Evolutionary conservation across 2,329 filamentous ascomycete genomes (phyloP), one percentile per base, ranked within the genome.

Genomic region (Epichloe aotearoae): DNA sequence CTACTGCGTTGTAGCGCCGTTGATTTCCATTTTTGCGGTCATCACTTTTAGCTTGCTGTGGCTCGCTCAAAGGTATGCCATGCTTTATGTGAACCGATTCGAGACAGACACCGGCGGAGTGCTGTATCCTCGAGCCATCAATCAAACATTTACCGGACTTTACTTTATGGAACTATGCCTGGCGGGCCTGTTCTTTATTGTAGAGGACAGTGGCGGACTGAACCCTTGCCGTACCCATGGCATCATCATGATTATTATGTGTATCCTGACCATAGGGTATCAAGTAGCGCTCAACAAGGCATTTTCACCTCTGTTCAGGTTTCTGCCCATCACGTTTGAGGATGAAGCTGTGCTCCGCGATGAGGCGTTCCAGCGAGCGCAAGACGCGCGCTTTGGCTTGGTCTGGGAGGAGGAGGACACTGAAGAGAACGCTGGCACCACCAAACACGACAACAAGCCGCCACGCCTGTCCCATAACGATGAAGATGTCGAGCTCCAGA

Each of bases 61-160:
- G 90, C 75, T 96, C 43, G 91, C 93, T 1, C 89, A 97, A 64
- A 82, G 91, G n/a, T 97, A 97, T 68, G 91, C 91, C 58, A 94
- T 95, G 71, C 77, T 98, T 19, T 98, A 96, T 61, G 90, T 98
- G 53, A 94, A 83, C 26, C 86, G 89, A 49, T 94, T 95, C 65
- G 80, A 83, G 57, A 82, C 85, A 53, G 93, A 98, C 66, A 98
- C 91, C 0, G 93, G 93, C 40, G 93, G 93, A 42, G 76, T 97
- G 1, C 72, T 97, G 48, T 98, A 95, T 60, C 93, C 93, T 0
- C 80, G 84, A 37, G 93, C 93, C 1, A 86, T 97, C 68, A 96
- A 96, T 62, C 91, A 96, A 63, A 86, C 93, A 0, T 97, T 98
- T 62, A 93, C 88, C 0, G 93, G 93, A 0, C 71, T 98, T 0